These are phyloP conservation scores for Geranium brycei DNA, from an alignment of 345 rosid species.

Conservation along the genomic window DNA sequence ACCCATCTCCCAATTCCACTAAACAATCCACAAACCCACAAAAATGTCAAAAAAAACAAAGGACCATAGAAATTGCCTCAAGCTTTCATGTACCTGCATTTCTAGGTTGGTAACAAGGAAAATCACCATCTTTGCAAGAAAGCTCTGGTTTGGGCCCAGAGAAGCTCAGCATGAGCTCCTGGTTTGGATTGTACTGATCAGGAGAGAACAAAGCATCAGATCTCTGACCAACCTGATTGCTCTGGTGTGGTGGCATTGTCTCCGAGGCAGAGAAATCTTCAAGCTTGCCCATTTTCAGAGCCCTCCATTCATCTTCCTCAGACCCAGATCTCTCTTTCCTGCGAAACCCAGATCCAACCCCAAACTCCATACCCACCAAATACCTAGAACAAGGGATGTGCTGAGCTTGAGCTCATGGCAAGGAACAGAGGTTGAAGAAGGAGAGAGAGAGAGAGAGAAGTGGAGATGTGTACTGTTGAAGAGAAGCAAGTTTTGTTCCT, in stretches of 20 bases:
- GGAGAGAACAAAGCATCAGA: constrained; percentile 6
- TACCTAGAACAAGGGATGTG: constrained; percentile 20
- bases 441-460: too few relatives aligned
- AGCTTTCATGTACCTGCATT: constrained; percentile 23
- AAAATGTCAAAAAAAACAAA: too few relatives aligned
- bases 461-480: too few relatives aligned
- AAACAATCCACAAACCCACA: too few relatives aligned
- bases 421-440: constrained; percentile 4
- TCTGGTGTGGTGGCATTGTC: constrained; percentile 36
- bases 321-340: constrained; percentile 35
- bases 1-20: too few relatives aligned
- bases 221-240: not conserved
- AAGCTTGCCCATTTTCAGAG: constrained; percentile 22
- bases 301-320: constrained; percentile 29
- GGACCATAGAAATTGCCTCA: too few relatives aligned
- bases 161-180: constrained; percentile 48
- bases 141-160: constrained; percentile 32
- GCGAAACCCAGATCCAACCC: constrained; percentile 27
- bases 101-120: constrained; percentile 24
- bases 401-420: constrained; percentile 17
- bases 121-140: constrained; percentile 9
- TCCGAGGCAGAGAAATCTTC: constrained; percentile 2
- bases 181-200: not conserved
- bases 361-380: constrained; percentile 31
- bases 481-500: constrained; percentile 2